Conservation (phyloP, 106 monocot species). For the Dendrobium officinale region DNA sequence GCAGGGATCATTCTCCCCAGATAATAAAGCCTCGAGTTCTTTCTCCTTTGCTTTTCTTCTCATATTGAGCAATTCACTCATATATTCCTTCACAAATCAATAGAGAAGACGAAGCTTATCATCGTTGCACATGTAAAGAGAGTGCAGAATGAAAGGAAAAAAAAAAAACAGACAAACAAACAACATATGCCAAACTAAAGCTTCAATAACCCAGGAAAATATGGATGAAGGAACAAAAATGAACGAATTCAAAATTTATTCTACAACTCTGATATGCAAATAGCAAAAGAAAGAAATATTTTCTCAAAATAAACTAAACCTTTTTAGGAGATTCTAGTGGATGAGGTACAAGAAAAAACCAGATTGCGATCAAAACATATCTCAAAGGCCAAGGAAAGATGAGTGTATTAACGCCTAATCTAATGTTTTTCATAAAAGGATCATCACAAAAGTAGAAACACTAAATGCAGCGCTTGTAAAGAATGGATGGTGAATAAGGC, state of each 20-base stretch:
- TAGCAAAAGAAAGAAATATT: not conserved
- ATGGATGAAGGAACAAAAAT: not conserved
- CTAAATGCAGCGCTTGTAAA: not conserved
- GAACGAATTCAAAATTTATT: not conserved
- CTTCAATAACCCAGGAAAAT: not conserved
- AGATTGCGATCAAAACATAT: not conserved
- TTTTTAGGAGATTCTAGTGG: not conserved
- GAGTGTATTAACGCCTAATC: not conserved
- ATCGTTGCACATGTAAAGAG: not conserved
- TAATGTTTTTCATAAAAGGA: not conserved
- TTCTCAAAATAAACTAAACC: not conserved
- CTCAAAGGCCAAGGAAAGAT: not conserved
- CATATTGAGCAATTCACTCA: constrained; percentile 62
- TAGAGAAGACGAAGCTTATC: constrained; percentile 2
- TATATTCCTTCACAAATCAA: constrained; percentile 51
- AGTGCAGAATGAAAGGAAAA: not conserved
- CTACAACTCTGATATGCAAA: not conserved
- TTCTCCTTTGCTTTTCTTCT: constrained; percentile 84
- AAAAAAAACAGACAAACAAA: not conserved
- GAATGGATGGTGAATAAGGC: not conserved
- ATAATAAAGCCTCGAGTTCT: constrained; percentile 80
- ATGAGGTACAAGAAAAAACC: not conserved
- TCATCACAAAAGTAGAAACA: not conserved
- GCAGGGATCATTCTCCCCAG: constrained; percentile 81
- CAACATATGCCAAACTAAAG: not conserved